Evolutionary conservation across 768 basidiomycete species (phyloP), one percentile per base, ranked within the genome.

Genomic region (Lactarius hatsudake): DNA sequence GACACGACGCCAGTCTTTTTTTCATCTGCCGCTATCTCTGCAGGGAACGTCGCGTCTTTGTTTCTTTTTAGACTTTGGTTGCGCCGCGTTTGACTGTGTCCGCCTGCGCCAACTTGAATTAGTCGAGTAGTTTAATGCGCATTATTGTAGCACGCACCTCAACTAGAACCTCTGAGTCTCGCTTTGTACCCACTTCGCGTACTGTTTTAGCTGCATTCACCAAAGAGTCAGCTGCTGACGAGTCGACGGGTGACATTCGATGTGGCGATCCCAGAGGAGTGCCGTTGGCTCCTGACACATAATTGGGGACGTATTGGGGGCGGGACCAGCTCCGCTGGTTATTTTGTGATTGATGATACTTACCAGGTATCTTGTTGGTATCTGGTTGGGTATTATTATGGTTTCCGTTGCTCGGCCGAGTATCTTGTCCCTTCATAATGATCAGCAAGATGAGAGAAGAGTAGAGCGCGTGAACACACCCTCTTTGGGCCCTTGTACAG

Each of bases 401-500:
- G 56, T 57, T 32, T 34, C 51, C 57, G 28, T 51, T 66, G 51
- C 28, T 32, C 58, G 48, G 51, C 51, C 57, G 40, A 62, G 59
- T n/a, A 26, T 15, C 51, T 5, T 63, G 62, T 48, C 36, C 59
- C 36, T 60, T 32, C 30, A 56, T 30, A 8, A 26, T 30, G 26
- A 54, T 58, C 23, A 62, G 38, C 45, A 57, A 61, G 12, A 61
- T n/a, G 71, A 77, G 62, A 66, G 80, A 79, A 40, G 53, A 26
- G 43, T 63, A n/a, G 48, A 48, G 23, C 28, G 26, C 32, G 2
- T 18, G 12, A 12, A 75, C 77, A 64, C 53, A 82, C 83, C 77
- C 67, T 81, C 80, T 90, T 91, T 0, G 86, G 83, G 10, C 91
- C 93, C 73, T 90, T 93, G 76, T 94, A 96, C 65, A 95, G 74